These are phyloP conservation scores for Drosera spatulata DNA, from an alignment of 179 eudicot species.

Conservation along the genomic window DNA sequence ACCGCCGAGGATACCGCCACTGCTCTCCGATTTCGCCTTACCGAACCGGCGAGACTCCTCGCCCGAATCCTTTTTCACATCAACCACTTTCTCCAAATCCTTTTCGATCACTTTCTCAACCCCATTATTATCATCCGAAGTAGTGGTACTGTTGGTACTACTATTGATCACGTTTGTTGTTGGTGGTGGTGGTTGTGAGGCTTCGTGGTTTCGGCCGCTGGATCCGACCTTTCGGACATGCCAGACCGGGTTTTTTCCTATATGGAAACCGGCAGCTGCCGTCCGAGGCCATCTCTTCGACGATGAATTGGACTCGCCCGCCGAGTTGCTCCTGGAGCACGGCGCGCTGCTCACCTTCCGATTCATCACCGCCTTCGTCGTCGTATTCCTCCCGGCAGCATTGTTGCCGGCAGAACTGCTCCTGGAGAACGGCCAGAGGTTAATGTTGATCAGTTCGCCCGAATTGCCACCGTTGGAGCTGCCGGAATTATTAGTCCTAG, in stretches of 20 bases:
- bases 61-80: constrained; percentile 12
- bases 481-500: not conserved
- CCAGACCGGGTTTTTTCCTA: constrained; percentile 90
- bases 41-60: constrained; percentile 15
- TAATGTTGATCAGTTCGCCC: constrained; percentile 61
- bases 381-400: constrained; percentile 27
- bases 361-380: constrained; percentile 14
- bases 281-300: constrained; percentile 32
- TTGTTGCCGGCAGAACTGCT: constrained; percentile 66
- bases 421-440: constrained; percentile 84
- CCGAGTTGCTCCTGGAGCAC: constrained; percentile 85
- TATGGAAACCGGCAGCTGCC: constrained; percentile 60
- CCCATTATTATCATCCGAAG: too few relatives aligned
- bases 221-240: constrained; percentile 29
- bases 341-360: constrained; percentile 90
- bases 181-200: not conserved
- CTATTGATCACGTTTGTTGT: too few relatives aligned
- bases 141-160: too few relatives aligned
- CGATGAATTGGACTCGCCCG: constrained; percentile 59
- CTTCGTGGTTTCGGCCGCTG: constrained; percentile 11
- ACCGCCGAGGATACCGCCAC: constrained; percentile 1
- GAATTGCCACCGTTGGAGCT: constrained; percentile 9
- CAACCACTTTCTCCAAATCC: constrained; percentile 8
- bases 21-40: not conserved
- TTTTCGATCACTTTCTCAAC: too few relatives aligned